A percentile compares a stretch with the other conserved stretches of the same genome.
Conservation (phyloP, 208 protist species). For the Leishmania aethiopica region DNA sequence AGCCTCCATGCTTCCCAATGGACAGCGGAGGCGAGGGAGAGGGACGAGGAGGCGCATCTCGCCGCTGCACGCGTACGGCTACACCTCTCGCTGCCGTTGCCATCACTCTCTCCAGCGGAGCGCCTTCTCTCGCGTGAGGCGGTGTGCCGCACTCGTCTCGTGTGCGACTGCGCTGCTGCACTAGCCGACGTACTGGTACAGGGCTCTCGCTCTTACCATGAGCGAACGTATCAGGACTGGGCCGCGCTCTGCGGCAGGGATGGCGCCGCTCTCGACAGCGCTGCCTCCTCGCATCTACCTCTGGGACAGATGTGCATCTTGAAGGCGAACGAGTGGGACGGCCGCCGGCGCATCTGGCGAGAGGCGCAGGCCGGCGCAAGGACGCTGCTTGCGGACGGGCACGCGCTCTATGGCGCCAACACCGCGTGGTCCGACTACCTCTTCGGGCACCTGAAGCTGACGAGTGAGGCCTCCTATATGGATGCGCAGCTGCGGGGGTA, state of each 20-base stretch:
- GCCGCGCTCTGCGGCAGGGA: not conserved
- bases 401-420: slow-evolving; percentile 3
- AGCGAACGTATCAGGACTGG: not conserved
- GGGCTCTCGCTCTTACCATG: not conserved
- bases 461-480: slow-evolving; percentile 39
- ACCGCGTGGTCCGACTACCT: slow-evolving; percentile 30
- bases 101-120: slow-evolving; percentile 5
- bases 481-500: slow-evolving; percentile 34
- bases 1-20: not conserved
- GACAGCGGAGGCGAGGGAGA: not conserved
- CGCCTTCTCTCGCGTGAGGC: slow-evolving; percentile 25
- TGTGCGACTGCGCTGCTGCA: not conserved
- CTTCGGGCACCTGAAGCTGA: slow-evolving; percentile 43
- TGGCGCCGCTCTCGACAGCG: not conserved
- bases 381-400: slow-evolving; percentile 5
- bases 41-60: not conserved
- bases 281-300: not conserved
- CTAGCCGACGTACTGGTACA: slow-evolving; percentile 4
- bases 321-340: slow-evolving; percentile 16
- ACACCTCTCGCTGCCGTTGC: not conserved
- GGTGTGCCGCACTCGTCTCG: slow-evolving; percentile 10
- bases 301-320: slow-evolving; percentile 11
- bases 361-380: not conserved
- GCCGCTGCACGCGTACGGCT: not conserved
- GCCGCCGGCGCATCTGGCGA: slow-evolving; percentile 22